Evolutionary conservation across 257 asterid genomes (phyloP), one percentile per base, ranked within the genome.

Genomic region (Solanum stenotomum): DNA sequence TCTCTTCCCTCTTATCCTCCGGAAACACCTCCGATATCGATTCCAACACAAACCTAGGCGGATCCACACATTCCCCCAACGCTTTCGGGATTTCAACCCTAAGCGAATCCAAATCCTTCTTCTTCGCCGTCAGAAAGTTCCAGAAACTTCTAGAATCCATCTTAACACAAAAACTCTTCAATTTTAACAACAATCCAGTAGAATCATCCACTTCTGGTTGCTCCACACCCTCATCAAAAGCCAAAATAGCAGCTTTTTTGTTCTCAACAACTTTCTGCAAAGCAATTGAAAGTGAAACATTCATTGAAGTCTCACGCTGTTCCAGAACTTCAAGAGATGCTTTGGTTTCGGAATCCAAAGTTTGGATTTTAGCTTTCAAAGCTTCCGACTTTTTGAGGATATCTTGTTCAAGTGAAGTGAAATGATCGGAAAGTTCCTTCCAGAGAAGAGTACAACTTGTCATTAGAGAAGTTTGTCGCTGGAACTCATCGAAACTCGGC

Each of bases 371-470:
- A 7, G 93, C 92, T 78, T 91, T 92, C 22, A 97, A 90, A 2
- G 96, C 93, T 16, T 95, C 96, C 29, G 98, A 95, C 59, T 97
- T 93, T 61, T 84, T 90, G 77, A 93, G 91, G 35, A 97, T 94
- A 91, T 96, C 96, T 90, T 95, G 97, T 81, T 97, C 99, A 8
- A 97, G 96, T 0, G 98, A 89, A 40, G 94, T 90, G 95, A 97
- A 97, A 86, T 97, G 99, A 90, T 97, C 99, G 89, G 99, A 95
- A 86, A 97, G 96, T 35, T 97, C 99, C 75, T 96, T 97, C 99
- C 99, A 97, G 65, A 97, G 98, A 29, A 97, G 98, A 5, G 99
- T 97, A 89, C 99, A 97, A 93, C 98, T 95, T 13, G 99, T 97
- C 99, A 97, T 97, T 52, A 96, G 92, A 44, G 99, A 97, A 27